These are phyloP conservation scores for Berberis vulgaris DNA, from an alignment of 164 flowering plant species.

Conservation along the genomic window DNA sequence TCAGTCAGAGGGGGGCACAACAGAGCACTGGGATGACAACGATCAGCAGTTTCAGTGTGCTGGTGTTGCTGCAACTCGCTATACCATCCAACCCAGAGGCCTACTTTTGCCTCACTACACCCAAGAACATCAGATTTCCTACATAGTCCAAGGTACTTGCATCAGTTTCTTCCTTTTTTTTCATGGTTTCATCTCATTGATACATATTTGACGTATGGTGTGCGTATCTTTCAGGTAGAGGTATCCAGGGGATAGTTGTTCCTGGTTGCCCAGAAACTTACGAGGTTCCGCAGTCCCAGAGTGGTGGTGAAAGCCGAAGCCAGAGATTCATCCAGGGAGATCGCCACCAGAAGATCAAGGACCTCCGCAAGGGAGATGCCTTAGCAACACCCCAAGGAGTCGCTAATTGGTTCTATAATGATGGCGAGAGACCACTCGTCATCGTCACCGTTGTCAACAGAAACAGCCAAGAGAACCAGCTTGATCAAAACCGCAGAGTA, in stretches of 20 bases:
- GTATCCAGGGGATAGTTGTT: slow-evolving; percentile 18
- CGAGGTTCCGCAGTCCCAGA: slow-evolving; percentile 19
- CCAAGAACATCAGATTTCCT: too few species aligned
- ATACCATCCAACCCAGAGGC: too few species aligned
- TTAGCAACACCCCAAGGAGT: slow-evolving; percentile 30
- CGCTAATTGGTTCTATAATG: slow-evolving; percentile 37
- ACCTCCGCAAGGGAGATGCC: slow-evolving; percentile 30
- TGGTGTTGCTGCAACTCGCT: too few species aligned
- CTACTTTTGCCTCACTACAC: too few species aligned
- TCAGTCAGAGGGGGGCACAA: too few species aligned
- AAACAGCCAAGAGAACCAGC: slow-evolving; percentile 33
- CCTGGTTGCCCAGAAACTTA: slow-evolving; percentile 69
- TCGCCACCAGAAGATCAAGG: slow-evolving; percentile 34
- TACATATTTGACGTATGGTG: too few species aligned
- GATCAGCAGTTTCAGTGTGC: too few species aligned
- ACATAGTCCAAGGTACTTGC: too few species aligned
- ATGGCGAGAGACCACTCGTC: slow-evolving; percentile 27
- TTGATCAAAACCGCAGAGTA: slow-evolving; percentile 32
- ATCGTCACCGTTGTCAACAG: slow-evolving; percentile 18
- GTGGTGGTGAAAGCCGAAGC: background rate
- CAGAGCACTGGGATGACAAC: too few species aligned
- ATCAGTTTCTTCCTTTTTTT: too few species aligned
- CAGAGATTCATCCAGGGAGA: slow-evolving; percentile 14
- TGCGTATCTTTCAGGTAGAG: slow-evolving; percentile 37
- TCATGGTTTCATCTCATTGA: too few species aligned